Evolutionary conservation across 1,284 basidiomycete genomes (phyloP).

Genomic region (Ceratobasidium sp.): DNA sequence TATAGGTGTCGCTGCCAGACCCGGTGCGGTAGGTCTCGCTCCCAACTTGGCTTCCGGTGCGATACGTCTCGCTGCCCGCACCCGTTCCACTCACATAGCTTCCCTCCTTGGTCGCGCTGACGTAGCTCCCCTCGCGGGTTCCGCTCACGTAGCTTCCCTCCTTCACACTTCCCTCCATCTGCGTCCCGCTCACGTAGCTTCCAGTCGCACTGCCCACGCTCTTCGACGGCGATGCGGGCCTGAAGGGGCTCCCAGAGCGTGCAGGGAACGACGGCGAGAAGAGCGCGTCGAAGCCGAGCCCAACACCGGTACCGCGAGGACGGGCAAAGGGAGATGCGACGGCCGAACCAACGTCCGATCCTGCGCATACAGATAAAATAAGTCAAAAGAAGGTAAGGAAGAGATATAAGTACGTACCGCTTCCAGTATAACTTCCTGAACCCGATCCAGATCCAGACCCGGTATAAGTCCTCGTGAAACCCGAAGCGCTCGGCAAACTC

Average conservation of each 20-base stretch:
- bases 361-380: neutral
- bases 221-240: slow-evolving; percentile 19
- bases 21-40: slow-evolving; percentile 16
- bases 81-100: slow-evolving; percentile 48
- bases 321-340: slow-evolving; percentile 32
- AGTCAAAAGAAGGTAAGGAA: neutral
- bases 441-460: slow-evolving; percentile 19
- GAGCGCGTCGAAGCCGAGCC: slow-evolving; percentile 34
- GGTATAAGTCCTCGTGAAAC: slow-evolving; percentile 20
- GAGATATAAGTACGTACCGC: slow-evolving; percentile 2
- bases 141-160: neutral
- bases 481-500: too few species aligned
- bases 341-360: slow-evolving; percentile 27
- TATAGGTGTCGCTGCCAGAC: neutral
- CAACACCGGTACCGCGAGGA: slow-evolving; percentile 30
- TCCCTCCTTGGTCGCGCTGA: slow-evolving; percentile 16
- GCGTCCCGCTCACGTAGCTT: slow-evolving; percentile 20
- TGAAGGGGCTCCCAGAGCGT: slow-evolving; percentile 23
- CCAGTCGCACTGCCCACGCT: slow-evolving; percentile 20
- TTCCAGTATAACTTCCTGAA: slow-evolving; percentile 47
- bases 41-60: neutral
- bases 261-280: slow-evolving; percentile 38
- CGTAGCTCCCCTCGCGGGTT: neutral
- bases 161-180: neutral
- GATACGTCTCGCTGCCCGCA: slow-evolving; percentile 49